Conservation (phyloP, 768 basidiomycete genomes). For the Boletus patriciae region DNA sequence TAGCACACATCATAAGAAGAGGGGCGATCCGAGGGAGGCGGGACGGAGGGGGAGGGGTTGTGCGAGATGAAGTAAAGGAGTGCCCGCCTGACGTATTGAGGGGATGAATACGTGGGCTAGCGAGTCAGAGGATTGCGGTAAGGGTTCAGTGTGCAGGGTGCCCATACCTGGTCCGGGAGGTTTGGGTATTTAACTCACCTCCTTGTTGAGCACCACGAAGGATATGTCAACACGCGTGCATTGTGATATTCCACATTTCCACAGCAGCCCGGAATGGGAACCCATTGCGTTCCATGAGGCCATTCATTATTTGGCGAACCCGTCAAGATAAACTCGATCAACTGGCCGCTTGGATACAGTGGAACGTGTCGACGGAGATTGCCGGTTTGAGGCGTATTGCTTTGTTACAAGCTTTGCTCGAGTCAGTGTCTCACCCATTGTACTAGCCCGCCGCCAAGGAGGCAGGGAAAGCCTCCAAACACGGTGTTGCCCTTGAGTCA, state of each 20-base stretch:
- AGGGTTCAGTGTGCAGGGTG: neutral
- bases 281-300: slow-evolving; percentile 16
- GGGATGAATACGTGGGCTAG: slow-evolving; percentile 4
- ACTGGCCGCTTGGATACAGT: slow-evolving; percentile 1
- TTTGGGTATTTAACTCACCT: slow-evolving; percentile 27
- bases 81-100: slow-evolving; percentile 3
- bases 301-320: slow-evolving; percentile 10
- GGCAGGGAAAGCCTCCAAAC: neutral
- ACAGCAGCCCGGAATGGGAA: slow-evolving; percentile 16
- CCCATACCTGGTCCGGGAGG: neutral
- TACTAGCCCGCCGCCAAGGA: too few species aligned
- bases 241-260: slow-evolving; percentile 26
- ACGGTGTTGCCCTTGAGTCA: neutral
- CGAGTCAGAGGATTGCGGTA: neutral
- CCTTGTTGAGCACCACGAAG: slow-evolving; percentile 3
- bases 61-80: neutral
- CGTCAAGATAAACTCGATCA: slow-evolving; percentile 11
- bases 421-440: too few species aligned
- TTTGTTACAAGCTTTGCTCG: too few species aligned
- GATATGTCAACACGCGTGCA: slow-evolving; percentile 13
- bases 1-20: slow-evolving; percentile 14
- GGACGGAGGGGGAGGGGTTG: neutral
- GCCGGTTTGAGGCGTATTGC: slow-evolving; percentile 7
- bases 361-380: slow-evolving; percentile 18
- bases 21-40: neutral